A percentile compares a stretch with the other conserved stretches of the same genome.
phyloP scores from a whole-genome alignment of 1,284 basidiomycete genomes.

The Rhizoctonia solani region DNA sequence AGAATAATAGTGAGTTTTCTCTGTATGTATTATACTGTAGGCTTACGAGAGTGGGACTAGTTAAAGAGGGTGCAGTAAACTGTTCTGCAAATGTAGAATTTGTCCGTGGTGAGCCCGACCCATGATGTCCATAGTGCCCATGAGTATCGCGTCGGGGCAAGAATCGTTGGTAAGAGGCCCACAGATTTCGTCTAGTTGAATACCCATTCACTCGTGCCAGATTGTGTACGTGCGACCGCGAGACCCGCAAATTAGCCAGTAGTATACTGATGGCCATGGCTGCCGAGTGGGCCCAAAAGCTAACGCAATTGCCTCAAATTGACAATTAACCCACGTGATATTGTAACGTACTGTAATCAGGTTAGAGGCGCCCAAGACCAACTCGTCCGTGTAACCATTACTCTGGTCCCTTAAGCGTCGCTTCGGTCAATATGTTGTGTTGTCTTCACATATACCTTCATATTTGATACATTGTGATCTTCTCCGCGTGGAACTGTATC shows the following conservation, averaged over 20 bases:
- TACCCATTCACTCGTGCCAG: not conserved
- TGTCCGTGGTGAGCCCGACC: not conserved
- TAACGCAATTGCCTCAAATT: not conserved
- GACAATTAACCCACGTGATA: not conserved
- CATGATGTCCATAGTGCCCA: constrained; percentile 7
- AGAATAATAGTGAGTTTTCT: not conserved
- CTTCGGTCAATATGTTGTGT: not conserved
- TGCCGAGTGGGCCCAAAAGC: not conserved
- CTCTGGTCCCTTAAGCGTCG: not conserved
- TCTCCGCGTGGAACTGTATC: not conserved
- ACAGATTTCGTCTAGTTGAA: not conserved
- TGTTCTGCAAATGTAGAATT: constrained; percentile 16
- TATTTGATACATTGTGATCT: not conserved
- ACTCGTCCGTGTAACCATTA: no score
- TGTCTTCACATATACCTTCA: not conserved
- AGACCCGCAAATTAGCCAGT: not conserved
- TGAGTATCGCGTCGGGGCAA: constrained; percentile 22
- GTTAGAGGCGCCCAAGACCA: no score
- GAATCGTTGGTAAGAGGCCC: not conserved
- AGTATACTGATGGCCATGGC: not conserved
- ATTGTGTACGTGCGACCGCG: not conserved
- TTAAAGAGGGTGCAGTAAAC: constrained; percentile 1
- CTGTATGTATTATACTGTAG: not conserved
- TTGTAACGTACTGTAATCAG: no score
- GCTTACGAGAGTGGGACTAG: constrained; percentile 22